Evolutionary conservation across 1,284 basidiomycete genomes (phyloP).

Genomic region (Sporisorium sorghi): DNA sequence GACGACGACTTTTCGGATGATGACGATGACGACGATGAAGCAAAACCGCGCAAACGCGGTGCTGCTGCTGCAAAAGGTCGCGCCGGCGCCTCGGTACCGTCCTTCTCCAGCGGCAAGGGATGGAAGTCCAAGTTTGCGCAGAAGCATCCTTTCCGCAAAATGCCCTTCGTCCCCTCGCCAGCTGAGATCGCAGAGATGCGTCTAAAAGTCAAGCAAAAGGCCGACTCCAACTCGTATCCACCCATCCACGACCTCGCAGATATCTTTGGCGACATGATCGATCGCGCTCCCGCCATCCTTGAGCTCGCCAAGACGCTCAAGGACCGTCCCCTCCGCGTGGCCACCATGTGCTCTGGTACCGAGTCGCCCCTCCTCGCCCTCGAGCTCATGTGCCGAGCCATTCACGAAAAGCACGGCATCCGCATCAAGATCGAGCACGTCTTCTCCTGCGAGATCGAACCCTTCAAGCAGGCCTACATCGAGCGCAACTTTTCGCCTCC

Average conservation of each 20-base stretch:
- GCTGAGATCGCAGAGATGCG: conserved; percentile 21
- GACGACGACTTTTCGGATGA: conserved; percentile 36
- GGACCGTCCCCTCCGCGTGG: conserved; percentile 87
- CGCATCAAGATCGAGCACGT: conserved; percentile 86
- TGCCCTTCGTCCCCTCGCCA: conserved; percentile 45
- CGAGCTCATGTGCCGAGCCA: conserved; percentile 80
- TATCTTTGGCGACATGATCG: conserved; percentile 87
- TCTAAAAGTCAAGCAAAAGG: conserved; percentile 35
- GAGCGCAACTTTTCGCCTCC: conserved; percentile 92
- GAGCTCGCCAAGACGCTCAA: conserved; percentile 75
- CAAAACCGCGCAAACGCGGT: conserved; percentile 21
- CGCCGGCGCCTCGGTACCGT: conserved; percentile 11
- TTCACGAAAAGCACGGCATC: conserved; percentile 78
- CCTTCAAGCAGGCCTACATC: conserved; percentile 97
- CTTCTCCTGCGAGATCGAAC: conserved; percentile 97
- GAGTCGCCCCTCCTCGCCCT: conserved; percentile 92
- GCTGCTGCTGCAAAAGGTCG: conserved; percentile 11
- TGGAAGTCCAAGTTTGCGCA: conserved; percentile 48
- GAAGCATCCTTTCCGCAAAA: conserved; percentile 32
- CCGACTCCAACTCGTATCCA: conserved; percentile 71
- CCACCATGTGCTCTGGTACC: conserved; percentile 97
- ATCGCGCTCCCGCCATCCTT: conserved; percentile 73
- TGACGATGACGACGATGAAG: conserved; percentile 16
- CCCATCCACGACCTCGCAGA: conserved; percentile 82
- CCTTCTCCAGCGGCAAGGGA: conserved; percentile 39